phyloP scores from a whole-genome alignment of 164 flowering plant genomes.

The Vitis riparia region DNA sequence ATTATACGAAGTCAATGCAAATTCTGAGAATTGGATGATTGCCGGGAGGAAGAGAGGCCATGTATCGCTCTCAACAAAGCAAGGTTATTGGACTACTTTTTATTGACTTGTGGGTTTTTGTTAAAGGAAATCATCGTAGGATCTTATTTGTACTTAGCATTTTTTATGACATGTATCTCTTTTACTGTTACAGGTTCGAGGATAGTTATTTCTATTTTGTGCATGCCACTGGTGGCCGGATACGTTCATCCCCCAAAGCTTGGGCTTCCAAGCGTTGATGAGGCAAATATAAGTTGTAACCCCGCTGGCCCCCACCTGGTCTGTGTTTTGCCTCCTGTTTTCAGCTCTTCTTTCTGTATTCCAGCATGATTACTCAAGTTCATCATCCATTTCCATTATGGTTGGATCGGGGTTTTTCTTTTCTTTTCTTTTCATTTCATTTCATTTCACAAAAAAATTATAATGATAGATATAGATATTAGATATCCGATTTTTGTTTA shows the following conservation, averaged over 20 bases:
- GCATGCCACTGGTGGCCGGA: conserved; percentile 87
- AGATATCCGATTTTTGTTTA: conserved; percentile 5
- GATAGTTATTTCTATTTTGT: conserved; percentile 69
- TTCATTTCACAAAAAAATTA: not conserved
- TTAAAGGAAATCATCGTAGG: not conserved
- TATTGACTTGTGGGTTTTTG: not conserved
- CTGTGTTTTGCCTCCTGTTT: conserved; percentile 87
- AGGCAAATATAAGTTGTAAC: conserved; percentile 80
- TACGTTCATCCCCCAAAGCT: conserved; percentile 94
- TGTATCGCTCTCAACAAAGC: conserved; percentile 64
- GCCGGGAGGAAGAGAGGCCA: conserved; percentile 98
- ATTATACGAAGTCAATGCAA: conserved; percentile 81
- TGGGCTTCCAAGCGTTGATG: conserved; percentile 62
- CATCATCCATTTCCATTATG: conserved; percentile 2
- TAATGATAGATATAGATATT: not conserved
- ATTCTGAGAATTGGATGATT: conserved; percentile 92
- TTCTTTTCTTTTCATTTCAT: too few species aligned
- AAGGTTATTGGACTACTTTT: conserved; percentile 46
- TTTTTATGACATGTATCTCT: not conserved
- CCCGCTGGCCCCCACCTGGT: conserved; percentile 92
- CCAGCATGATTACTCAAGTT: conserved; percentile 42
- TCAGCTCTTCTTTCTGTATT: conserved; percentile 90
- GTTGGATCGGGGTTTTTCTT: not conserved
- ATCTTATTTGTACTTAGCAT: too few species aligned
- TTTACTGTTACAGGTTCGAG: conserved; percentile 67